Percentiles rank a stretch among this genome's conserved stretches.
Evolutionary conservation across 176 grass and related monocot genomes (phyloP).

Genomic region (Musa beccarii): DNA sequence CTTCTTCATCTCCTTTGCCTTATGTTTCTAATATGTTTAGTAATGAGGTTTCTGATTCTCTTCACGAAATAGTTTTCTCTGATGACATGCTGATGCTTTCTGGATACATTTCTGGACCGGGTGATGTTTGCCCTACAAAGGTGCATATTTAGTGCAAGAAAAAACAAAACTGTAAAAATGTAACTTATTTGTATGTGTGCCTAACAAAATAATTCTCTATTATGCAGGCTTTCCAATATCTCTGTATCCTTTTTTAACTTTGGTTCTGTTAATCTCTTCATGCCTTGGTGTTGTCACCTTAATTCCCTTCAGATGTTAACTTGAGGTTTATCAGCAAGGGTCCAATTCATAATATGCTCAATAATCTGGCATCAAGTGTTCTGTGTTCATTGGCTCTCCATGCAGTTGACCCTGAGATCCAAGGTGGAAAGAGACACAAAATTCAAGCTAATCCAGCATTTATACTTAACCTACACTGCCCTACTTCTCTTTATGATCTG

Average conservation of each 20-base stretch:
- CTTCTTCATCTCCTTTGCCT: conserved; percentile 47
- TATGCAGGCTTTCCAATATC: conserved; percentile 86
- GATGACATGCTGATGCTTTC: conserved; percentile 56
- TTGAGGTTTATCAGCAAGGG: conserved; percentile 72
- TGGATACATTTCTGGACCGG: conserved; percentile 70
- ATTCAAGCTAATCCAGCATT: conserved; percentile 52
- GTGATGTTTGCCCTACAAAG: conserved; percentile 49
- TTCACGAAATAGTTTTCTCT: conserved; percentile 64
- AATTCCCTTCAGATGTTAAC: conserved; percentile 78
- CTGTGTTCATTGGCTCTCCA: conserved; percentile 27
- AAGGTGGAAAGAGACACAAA: conserved; percentile 58
- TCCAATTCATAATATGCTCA: conserved; percentile 75
- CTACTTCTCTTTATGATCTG: conserved; percentile 63
- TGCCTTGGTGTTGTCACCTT: conserved; percentile 29
- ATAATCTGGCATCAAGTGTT: conserved; percentile 59
- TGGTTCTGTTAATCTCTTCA: conserved; percentile 18
- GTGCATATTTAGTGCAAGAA: conserved; percentile 18
- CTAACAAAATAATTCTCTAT: conserved; percentile 19
- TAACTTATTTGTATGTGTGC: conserved; percentile 1
- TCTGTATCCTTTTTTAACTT: conserved; percentile 72
- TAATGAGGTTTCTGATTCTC: conserved; percentile 58
- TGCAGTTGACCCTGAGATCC: conserved; percentile 33
- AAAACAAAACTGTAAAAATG: conserved; percentile 1
- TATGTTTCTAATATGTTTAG: conserved; percentile 70
- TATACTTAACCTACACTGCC: conserved; percentile 73